Evolutionary conservation across 179 eudicot genomes (phyloP).

Genomic region (Beta corolliflora): DNA sequence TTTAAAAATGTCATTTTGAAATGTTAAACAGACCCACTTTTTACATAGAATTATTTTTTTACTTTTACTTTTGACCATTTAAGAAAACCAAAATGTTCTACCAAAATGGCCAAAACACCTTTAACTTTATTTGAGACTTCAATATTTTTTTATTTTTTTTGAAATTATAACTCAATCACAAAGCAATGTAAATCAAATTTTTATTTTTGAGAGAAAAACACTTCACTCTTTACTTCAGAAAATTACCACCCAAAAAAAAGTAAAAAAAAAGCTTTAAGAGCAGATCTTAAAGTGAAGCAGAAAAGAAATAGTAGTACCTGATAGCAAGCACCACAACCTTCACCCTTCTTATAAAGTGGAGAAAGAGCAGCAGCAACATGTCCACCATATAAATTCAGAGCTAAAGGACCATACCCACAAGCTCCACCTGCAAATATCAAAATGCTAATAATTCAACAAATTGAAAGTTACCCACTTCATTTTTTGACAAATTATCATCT

Average conservation of each 20-base stretch:
- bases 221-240: too few relatives aligned
- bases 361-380: conserved; percentile 76
- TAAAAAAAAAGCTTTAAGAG: not conserved
- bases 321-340: conserved; percentile 89
- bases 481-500: conserved; percentile 12
- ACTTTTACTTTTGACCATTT: not conserved
- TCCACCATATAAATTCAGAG: conserved; percentile 49
- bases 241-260: not conserved
- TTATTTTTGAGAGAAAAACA: too few relatives aligned
- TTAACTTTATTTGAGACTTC: too few relatives aligned
- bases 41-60: not conserved
- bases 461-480: conserved; percentile 25
- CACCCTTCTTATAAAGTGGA: conserved; percentile 53
- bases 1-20: not conserved
- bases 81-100: not conserved
- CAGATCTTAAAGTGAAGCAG: not conserved
- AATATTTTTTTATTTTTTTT: too few relatives aligned
- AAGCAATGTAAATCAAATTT: too few relatives aligned
- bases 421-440: conserved; percentile 39
- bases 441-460: conserved; percentile 4
- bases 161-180: too few relatives aligned
- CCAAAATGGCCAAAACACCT: not conserved
- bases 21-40: not conserved
- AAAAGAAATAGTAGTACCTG: conserved; percentile 43
- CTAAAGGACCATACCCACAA: conserved; percentile 56